Evolutionary conservation across 352 stramenopile species (phyloP).

Genomic region (Globisporangium okanoganense): DNA sequence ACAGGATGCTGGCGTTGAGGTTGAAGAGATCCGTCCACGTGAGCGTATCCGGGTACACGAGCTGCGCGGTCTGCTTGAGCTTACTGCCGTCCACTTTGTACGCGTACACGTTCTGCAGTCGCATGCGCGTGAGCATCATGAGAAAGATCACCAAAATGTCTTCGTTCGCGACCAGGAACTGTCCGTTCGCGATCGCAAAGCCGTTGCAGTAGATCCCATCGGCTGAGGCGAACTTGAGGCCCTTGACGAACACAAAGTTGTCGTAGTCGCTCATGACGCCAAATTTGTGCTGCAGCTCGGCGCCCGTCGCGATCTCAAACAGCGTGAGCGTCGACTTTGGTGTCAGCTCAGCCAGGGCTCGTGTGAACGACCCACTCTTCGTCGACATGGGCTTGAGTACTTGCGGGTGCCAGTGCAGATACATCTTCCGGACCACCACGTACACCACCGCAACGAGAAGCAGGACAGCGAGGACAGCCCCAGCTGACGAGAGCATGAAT

Average conservation of each 20-base stretch:
- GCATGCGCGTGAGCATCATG: neutral
- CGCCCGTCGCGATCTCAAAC: slow-evolving; percentile 1
- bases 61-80: no score
- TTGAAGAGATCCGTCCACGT: no score
- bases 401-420: neutral
- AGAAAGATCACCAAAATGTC: neutral
- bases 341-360: neutral
- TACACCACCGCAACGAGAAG: slow-evolving; percentile 16
- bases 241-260: slow-evolving; percentile 1
- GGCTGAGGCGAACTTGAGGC: neutral
- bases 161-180: neutral
- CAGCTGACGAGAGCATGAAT: neutral
- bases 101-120: no score
- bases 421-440: slow-evolving; percentile 18
- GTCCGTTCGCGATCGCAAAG: neutral
- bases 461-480: neutral
- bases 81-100: no score
- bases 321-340: neutral
- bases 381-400: neutral
- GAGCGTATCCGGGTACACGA: no score
- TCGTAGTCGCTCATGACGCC: neutral
- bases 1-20: no score
- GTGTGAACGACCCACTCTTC: neutral
- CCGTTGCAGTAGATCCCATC: neutral
- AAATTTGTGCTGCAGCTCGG: neutral